A percentile compares a stretch with the other conserved stretches of the same genome.
Conservation (phyloP, 2,329 filamentous ascomycete genomes). For the Neofusicoccum umdonicola region DNA sequence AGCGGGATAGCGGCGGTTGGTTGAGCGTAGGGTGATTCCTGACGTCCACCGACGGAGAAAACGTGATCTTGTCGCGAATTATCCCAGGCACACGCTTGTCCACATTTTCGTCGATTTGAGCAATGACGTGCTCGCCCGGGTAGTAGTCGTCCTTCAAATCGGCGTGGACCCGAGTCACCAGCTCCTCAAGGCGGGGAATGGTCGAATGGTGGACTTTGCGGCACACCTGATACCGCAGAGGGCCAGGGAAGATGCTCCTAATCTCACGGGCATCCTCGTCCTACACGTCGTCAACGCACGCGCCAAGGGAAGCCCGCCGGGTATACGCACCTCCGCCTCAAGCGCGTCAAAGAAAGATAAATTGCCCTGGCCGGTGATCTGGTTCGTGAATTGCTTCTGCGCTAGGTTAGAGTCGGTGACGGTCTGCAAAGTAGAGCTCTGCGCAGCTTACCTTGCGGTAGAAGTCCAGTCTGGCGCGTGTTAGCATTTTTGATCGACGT, state of each 20-base stretch:
- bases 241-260: constrained; percentile 86
- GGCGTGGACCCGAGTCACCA: constrained; percentile 33
- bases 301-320: not conserved
- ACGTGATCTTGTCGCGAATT: constrained; percentile 43
- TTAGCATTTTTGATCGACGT: not conserved
- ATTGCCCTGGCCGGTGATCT: constrained; percentile 89
- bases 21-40: constrained; percentile 66
- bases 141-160: constrained; percentile 89
- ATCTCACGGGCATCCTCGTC: constrained; percentile 76
- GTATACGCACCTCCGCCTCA: constrained; percentile 73
- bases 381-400: constrained; percentile 86
- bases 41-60: constrained; percentile 58
- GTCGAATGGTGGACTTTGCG: constrained; percentile 89
- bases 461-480: constrained; percentile 73
- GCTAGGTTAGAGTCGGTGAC: constrained; percentile 11
- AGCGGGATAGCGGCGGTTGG: constrained; percentile 64
- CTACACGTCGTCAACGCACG: constrained; percentile 31
- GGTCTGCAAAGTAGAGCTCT: not conserved
- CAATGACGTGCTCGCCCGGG: constrained; percentile 79
- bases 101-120: constrained; percentile 43
- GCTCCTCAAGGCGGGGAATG: constrained; percentile 81
- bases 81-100: constrained; percentile 12
- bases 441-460: constrained; percentile 73
- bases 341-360: constrained; percentile 91
- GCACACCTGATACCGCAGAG: constrained; percentile 84